phyloP scores from a whole-genome alignment of 352 stramenopile species.

The Hyaloperonospora arabidopsidis region DNA sequence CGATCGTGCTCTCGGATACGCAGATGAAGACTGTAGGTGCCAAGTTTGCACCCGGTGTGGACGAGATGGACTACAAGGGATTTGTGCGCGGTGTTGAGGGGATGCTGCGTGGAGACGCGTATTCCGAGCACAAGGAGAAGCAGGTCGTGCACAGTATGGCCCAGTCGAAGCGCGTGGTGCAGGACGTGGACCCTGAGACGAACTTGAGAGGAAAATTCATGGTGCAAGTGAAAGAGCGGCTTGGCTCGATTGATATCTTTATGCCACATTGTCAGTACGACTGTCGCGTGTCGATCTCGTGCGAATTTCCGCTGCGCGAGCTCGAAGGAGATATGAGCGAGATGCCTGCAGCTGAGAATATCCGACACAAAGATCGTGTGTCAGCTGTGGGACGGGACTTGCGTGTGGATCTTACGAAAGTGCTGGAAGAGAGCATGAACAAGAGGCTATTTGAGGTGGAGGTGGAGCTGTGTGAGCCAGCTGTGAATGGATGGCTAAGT shows the following conservation, averaged over 20 bases:
- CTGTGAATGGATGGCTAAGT: constrained; percentile 71
- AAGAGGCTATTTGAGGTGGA: constrained; percentile 72
- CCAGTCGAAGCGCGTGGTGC: constrained; percentile 68
- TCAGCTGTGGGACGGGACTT: constrained; percentile 72
- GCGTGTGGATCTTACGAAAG: constrained; percentile 77
- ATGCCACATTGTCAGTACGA: constrained; percentile 80
- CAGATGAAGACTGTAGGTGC: constrained; percentile 74
- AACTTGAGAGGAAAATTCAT: constrained; percentile 38
- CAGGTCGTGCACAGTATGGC: constrained; percentile 72
- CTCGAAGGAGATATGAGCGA: constrained; percentile 50
- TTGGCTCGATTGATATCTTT: constrained; percentile 82
- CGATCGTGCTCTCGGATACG: constrained; percentile 58
- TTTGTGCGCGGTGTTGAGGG: constrained; percentile 61
- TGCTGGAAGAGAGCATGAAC: constrained; percentile 68
- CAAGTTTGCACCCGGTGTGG: constrained; percentile 75
- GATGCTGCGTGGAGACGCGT: constrained; percentile 64
- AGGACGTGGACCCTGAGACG: constrained; percentile 60
- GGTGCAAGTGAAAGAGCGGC: constrained; percentile 74
- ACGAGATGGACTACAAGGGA: constrained; percentile 55
- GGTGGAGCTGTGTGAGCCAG: constrained; percentile 57
- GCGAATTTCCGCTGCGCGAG: constrained; percentile 58
- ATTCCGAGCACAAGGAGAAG: constrained; percentile 68
- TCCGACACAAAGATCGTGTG: constrained; percentile 69
- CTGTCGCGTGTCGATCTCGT: constrained; percentile 77
- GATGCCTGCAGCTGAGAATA: constrained; percentile 60